Conservation (phyloP, 1,284 basidiomycete genomes). For the Afroboletus lepidellus region DNA sequence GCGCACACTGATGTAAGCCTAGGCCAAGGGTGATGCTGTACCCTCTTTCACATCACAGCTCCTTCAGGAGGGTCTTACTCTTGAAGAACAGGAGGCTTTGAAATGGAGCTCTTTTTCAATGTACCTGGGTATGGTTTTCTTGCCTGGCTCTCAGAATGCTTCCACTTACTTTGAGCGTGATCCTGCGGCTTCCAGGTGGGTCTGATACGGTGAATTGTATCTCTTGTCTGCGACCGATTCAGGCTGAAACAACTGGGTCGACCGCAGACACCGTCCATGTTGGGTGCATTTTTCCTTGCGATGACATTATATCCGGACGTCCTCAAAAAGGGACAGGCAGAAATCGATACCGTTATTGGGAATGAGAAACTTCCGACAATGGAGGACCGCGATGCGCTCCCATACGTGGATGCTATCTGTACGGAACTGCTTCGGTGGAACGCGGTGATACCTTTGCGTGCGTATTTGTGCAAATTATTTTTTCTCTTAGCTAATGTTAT, state of each 20-base stretch:
- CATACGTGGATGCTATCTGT: not conserved
- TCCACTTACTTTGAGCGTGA: not conserved
- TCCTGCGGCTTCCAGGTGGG: conserved; percentile 17
- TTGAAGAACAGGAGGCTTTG: conserved; percentile 15
- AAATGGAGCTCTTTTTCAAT: conserved; percentile 16
- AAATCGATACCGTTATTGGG: not conserved
- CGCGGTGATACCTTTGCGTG: not conserved
- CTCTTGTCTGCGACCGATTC: too few species aligned
- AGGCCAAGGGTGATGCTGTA: not conserved
- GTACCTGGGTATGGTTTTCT: conserved; percentile 16
- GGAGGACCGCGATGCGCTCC: not conserved
- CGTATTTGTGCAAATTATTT: not conserved
- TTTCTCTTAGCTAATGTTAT: not conserved
- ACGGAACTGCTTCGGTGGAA: not conserved
- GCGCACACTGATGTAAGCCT: not conserved
- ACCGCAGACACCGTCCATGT: not conserved
- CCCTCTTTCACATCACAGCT: not conserved
- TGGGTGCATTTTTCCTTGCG: not conserved
- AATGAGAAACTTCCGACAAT: not conserved
- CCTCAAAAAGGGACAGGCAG: not conserved
- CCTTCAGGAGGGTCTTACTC: conserved; percentile 5
- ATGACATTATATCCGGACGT: not conserved
- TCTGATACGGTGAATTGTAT: conserved; percentile 10
- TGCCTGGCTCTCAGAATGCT: not conserved
- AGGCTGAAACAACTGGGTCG: not conserved